Evolutionary conservation across 768 basidiomycete genomes (phyloP), one percentile per base, ranked within the genome.

Genomic region (Chlorophyllum brunneum): DNA sequence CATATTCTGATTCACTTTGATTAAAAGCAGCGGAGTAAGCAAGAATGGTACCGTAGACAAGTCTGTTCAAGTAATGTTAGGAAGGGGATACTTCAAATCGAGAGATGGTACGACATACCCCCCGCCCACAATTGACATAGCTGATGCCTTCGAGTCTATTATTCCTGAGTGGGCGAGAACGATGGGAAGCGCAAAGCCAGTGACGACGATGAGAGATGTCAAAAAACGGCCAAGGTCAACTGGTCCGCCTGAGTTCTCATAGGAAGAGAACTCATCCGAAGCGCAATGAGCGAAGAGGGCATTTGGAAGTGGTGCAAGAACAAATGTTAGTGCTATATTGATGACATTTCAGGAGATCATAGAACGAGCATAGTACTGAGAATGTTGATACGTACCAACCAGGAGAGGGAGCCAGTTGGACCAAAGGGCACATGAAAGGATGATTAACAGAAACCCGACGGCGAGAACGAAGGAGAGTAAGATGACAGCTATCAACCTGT

Each of bases 391-490:
- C 89, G 57, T 60, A 97, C 97, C 97, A 58, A 98, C 95, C 58
- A 98, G 79, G 45, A 99, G 77, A 29, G 97, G 97, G 18, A 98
- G 77, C 97, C 97, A 99, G 67, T 99, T 99, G 11, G 83, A 73
- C 86, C 88, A 98, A 26, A 98, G 74, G 5, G 97, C 97, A 66
- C 97, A 98, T 1, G 92, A 92, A 20, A 99, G 85, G 67, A 99
- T 99, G 63, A 98, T 91, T 64, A 98, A 82, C 53, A 99, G 73
- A 74, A 99, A 99, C n/a, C 97, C 97, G 13, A 95, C 80, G 5
- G 97, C 97, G 44, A 99, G 86, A 48, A 98, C 92, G 71, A 99
- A 98, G 1, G 97, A 95, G 40, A 99, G 85, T 48, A 98, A 78
- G 61, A 98, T 94, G 58, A 98, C 94, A 63, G 93, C 95, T 98